Conservation (phyloP, 2,329 filamentous ascomycete species). For the Aureobasidium leucospermi region DNA sequence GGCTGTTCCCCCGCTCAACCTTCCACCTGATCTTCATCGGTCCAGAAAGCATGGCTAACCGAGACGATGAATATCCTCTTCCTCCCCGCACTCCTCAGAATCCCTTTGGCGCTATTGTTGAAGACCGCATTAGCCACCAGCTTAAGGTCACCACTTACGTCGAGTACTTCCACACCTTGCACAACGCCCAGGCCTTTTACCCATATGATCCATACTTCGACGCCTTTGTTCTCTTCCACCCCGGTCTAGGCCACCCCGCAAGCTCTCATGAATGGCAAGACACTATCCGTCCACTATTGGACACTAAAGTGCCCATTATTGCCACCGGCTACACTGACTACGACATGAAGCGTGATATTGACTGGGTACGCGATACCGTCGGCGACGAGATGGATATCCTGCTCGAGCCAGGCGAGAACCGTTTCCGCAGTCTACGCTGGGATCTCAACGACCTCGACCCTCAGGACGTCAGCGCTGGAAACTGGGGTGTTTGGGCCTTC, state of each 20-base stretch:
- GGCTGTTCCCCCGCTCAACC: constrained; percentile 86
- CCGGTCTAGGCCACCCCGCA: constrained; percentile 88
- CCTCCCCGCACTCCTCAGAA: constrained; percentile 78
- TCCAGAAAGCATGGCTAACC: constrained; percentile 90
- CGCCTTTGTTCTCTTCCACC: constrained; percentile 94
- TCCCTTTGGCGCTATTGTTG: constrained; percentile 88
- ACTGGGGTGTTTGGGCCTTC: constrained; percentile 97
- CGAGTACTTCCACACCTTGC: constrained; percentile 95
- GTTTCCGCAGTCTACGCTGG: constrained; percentile 89
- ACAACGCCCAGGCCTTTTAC: constrained; percentile 81
- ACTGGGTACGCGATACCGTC: constrained; percentile 80
- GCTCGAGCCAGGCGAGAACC: constrained; percentile 87
- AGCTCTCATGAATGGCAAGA: constrained; percentile 91
- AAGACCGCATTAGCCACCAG: constrained; percentile 78
- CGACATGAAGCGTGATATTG: constrained; percentile 88
- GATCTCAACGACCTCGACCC: constrained; percentile 94
- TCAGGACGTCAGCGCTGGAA: constrained; percentile 87
- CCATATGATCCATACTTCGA: constrained; percentile 98
- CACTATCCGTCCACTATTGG: constrained; percentile 79
- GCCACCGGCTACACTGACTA: constrained; percentile 93
- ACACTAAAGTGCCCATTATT: constrained; percentile 92
- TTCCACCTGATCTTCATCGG: constrained; percentile 93
- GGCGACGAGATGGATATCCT: constrained; percentile 87
- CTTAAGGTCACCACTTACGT: constrained; percentile 98
- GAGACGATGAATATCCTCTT: constrained; percentile 85